Evolutionary conservation across 176 grass and related monocot genomes (phyloP), one percentile per base, ranked within the genome.

Genomic region (Tillandsia leiboldiana): DNA sequence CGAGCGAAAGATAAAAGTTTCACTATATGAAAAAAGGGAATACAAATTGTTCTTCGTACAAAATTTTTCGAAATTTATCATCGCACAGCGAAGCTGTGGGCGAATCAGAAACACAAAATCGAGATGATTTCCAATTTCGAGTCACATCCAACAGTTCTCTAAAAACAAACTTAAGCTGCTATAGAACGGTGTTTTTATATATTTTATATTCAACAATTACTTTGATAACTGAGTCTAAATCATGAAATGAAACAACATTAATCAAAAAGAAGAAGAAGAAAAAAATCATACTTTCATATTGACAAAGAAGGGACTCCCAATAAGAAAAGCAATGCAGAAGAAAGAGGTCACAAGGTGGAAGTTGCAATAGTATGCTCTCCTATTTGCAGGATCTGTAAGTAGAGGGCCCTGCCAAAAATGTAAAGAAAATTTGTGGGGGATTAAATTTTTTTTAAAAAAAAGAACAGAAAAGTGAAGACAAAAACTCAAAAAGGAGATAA

Each of bases 281-380:
- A 14, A 8, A 59, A 17, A 15, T 6, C 54, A 59, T 59, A 59
- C 54, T 59, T 59, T 13, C 54, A 17, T 59, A 3, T 59, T 59
- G 5, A 18, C 15, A 59, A 59, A 59, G 54, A 59, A 75, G 2
- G 62, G 62, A 42, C 48, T 66, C 50, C 72, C 72, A 52, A 42
- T 24, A 65, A 75, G 72, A 10, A 65, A 64, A 65, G 61, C 24
- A 29, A 75, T 8, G 20, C 72, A 51, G 24, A 75, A 51, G 50
- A 75, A 49, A 73, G 24, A 13, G 33, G 22, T 24, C 61, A 75
- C 20, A 50, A 66, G 22, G 49, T 26, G 14, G 26, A 52, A 75
- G 26, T 23, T 75, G 58, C 72, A 66, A 13, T 27, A 65, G 50
- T 75, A 53, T 42, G 72, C 72, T 65, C 62, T 66, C 24, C 48